Base-by-base conservation (phyloP, 1,139 yeast genomes). In the Torulaspora pretoriensis region DNA sequence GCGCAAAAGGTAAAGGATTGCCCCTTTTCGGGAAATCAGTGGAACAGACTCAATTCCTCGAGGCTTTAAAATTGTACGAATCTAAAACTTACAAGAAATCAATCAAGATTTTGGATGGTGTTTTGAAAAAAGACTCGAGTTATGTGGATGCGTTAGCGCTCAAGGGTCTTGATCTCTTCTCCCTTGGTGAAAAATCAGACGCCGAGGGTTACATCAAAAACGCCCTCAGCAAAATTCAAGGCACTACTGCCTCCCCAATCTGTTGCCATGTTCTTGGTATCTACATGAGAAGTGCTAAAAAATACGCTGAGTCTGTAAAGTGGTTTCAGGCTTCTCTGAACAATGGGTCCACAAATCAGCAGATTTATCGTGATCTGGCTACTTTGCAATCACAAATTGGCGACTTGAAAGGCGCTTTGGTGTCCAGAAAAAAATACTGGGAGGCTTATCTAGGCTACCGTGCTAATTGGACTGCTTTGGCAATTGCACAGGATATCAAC, bases 401-500 rank as follows among this genome's bases (percentile, higher is more conserved):
- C 50, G 92, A 87, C 60, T 88, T 72, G 62, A 78, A 76, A 55
- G 74, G 75, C 29, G 74, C 86, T 53, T 73, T 76, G 6, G 75
- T 69, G 13, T 75, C 92, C 2, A 77, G 97, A 58, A 80, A 78
- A 50, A 74, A 74, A 38, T 80, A 81, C 59, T 73, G 94, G 65
- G 87, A 84, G 56, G 76, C 77, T 34, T 85, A 80, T 56, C 83
- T 96, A 9, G 96, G 95, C 0, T 83, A 79, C 61, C 77, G 97
- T 53, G 92, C 94, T 54, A 84, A 88, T 60, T 94, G 97, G 97
- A 85, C 96, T 2, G 83, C 85, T 0, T 72, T 86, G 45, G 97
- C 96, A 0, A 74, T 87, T 32, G 96, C 97, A 0, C 88, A 85
- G 59, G 88, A 86, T 63, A 72, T 90, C 60, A 78, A 77, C 59